phyloP scores from a whole-genome alignment of 2,329 filamentous ascomycete genomes.

The Penicillium hordei region DNA sequence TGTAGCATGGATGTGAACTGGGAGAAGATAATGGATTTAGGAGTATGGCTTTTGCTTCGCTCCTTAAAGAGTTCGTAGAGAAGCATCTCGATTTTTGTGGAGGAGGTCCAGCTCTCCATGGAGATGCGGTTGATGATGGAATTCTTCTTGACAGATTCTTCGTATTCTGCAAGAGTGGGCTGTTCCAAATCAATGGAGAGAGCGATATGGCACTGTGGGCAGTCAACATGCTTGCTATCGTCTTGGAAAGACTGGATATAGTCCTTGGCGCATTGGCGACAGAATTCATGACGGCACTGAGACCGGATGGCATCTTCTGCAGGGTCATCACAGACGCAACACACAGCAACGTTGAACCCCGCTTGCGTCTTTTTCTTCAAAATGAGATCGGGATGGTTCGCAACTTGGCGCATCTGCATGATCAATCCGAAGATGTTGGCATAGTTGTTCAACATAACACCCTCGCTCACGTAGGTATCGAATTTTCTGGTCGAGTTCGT shows the following conservation, averaged over 20 bases:
- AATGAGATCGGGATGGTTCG: constrained; percentile 92
- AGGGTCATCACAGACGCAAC: constrained; percentile 93
- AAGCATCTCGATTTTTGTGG: constrained; percentile 95
- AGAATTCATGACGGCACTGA: constrained; percentile 90
- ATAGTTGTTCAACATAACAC: constrained; percentile 94
- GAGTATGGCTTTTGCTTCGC: constrained; percentile 85
- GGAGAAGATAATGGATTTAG: constrained; percentile 97
- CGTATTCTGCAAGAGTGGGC: constrained; percentile 91
- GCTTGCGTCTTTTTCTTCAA: constrained; percentile 82
- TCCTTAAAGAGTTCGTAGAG: constrained; percentile 92
- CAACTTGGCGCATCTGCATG: constrained; percentile 98
- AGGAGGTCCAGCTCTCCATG: constrained; percentile 98
- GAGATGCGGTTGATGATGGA: constrained; percentile 98
- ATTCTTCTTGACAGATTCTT: constrained; percentile 81
- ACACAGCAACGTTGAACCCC: constrained; percentile 86
- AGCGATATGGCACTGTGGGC: constrained; percentile 86
- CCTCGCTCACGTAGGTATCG: constrained; percentile 90
- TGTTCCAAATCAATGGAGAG: constrained; percentile 91
- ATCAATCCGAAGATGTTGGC: constrained; percentile 98
- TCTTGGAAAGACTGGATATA: constrained; percentile 75
- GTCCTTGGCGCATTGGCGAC: constrained; percentile 73
- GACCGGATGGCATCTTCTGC: constrained; percentile 93
- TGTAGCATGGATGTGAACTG: constrained; percentile 98
- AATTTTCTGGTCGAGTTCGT: constrained; percentile 84
- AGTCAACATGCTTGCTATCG: constrained; percentile 57